Conservation (phyloP, 2,329 filamentous ascomycete genomes). For the Scedosporium minutisporum region DNA sequence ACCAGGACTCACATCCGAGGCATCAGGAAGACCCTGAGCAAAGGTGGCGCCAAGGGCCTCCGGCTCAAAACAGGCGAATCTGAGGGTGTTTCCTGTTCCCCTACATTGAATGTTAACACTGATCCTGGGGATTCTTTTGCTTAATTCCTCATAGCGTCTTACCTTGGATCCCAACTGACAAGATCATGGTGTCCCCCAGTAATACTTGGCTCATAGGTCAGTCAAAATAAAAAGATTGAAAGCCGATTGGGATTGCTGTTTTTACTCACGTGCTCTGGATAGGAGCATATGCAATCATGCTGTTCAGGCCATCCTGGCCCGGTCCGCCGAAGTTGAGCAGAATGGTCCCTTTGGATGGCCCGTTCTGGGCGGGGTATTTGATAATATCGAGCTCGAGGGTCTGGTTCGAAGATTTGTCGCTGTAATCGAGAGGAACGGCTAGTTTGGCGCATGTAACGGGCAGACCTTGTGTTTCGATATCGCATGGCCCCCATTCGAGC, state of each 20-base stretch:
- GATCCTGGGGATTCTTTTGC: neutral
- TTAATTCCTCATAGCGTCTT: neutral
- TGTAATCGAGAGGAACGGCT: constrained; percentile 30
- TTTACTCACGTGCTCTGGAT: neutral
- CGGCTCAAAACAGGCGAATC: constrained; percentile 13
- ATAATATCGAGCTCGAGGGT: constrained; percentile 22
- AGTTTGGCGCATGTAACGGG: constrained; percentile 24
- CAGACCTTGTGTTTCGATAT: neutral
- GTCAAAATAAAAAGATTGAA: neutral
- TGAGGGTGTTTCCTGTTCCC: constrained; percentile 14
- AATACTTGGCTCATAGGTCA: constrained; percentile 5
- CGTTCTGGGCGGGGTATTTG: constrained; percentile 18
- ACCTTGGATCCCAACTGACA: constrained; percentile 14
- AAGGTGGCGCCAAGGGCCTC: neutral
- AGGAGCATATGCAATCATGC: constrained; percentile 1
- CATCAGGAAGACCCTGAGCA: neutral
- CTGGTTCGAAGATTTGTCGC: constrained; percentile 13
- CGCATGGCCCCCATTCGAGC: neutral
- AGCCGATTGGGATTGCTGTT: too few species aligned
- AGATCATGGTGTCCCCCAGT: constrained; percentile 15
- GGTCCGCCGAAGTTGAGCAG: constrained; percentile 30
- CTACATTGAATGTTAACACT: constrained; percentile 3
- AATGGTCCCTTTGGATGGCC: constrained; percentile 25
- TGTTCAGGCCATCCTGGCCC: constrained; percentile 11
- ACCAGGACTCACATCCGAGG: constrained; percentile 10